Percentiles rank a stretch among this genome's conserved stretches.
phyloP scores from a whole-genome alignment of 345 rosid genomes.

The Citropsis articulata region DNA sequence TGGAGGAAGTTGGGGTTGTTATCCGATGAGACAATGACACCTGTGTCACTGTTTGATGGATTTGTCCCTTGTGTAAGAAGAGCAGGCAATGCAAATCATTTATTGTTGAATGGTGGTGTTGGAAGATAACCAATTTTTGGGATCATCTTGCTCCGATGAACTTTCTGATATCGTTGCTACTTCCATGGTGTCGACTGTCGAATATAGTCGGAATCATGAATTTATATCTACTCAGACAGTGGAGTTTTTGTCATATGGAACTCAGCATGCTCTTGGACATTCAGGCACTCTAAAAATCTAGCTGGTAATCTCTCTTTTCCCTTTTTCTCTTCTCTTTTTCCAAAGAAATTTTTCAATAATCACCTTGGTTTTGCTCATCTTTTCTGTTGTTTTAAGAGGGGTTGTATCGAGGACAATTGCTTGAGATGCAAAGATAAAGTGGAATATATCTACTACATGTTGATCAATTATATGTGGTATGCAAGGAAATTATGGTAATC shows the following conservation, averaged over 20 bases:
- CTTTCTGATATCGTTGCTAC: slow-evolving; percentile 21
- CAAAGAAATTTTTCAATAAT: neutral
- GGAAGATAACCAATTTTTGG: slow-evolving; percentile 11
- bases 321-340: neutral
- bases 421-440: no score
- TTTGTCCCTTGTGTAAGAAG: neutral
- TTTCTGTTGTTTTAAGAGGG: no score
- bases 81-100: slow-evolving; percentile 1
- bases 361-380: neutral
- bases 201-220: neutral
- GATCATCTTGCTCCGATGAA: slow-evolving; percentile 27
- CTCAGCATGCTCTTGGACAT: neutral
- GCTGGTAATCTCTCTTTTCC: neutral
- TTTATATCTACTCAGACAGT: neutral
- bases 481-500: no score
- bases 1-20: slow-evolving; percentile 5
- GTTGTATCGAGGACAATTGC: no score
- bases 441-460: no score
- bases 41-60: slow-evolving; percentile 7
- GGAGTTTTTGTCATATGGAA: neutral
- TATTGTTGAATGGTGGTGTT: neutral
- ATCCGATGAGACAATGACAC: slow-evolving; percentile 18
- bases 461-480: no score
- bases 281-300: neutral
- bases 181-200: slow-evolving; percentile 26